Percentiles rank a stretch among this genome's conserved stretches.
Conservation (phyloP, 768 basidiomycete species). For the Amanita pseudoporphyria region DNA sequence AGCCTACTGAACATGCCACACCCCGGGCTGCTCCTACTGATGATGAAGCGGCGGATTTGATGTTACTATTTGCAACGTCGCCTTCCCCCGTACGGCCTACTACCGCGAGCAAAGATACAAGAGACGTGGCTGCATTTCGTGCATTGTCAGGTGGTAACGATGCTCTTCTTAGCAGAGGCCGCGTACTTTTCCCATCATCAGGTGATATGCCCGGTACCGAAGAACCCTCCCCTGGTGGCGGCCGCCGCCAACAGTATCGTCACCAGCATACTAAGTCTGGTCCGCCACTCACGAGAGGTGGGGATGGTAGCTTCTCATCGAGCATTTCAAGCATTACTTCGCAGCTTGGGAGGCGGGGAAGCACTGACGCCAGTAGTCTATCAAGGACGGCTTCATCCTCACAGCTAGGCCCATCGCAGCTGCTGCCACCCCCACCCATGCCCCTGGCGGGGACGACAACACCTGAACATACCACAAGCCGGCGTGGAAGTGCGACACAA, state of each 20-base stretch:
- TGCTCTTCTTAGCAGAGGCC: conserved; percentile 47
- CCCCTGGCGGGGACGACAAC: conserved; percentile 8
- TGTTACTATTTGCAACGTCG: conserved; percentile 78
- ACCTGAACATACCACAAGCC: conserved; percentile 12
- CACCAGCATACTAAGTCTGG: conserved; percentile 7
- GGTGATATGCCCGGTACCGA: conserved; percentile 3
- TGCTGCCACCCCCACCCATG: conserved; percentile 24
- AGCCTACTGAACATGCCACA: conserved; percentile 23
- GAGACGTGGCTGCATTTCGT: conserved; percentile 48
- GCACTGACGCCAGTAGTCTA: neutral
- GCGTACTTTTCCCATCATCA: conserved; percentile 56
- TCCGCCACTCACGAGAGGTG: conserved; percentile 17
- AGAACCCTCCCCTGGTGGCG: conserved; percentile 10
- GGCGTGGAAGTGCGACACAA: conserved; percentile 13
- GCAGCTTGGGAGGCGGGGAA: conserved; percentile 15
- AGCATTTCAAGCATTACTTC: conserved; percentile 28
- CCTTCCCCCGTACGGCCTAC: conserved; percentile 67
- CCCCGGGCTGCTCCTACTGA: conserved; percentile 54
- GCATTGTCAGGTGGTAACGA: conserved; percentile 40
- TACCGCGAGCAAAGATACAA: conserved; percentile 32
- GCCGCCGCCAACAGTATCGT: conserved; percentile 6
- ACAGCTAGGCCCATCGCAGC: conserved; percentile 13
- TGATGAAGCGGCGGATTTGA: conserved; percentile 79
- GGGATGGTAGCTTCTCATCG: conserved; percentile 29
- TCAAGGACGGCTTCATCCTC: conserved; percentile 3